These are phyloP conservation scores for Pelargonium fulgidum DNA, from an alignment of 441 rosid species.

Conservation along the genomic window DNA sequence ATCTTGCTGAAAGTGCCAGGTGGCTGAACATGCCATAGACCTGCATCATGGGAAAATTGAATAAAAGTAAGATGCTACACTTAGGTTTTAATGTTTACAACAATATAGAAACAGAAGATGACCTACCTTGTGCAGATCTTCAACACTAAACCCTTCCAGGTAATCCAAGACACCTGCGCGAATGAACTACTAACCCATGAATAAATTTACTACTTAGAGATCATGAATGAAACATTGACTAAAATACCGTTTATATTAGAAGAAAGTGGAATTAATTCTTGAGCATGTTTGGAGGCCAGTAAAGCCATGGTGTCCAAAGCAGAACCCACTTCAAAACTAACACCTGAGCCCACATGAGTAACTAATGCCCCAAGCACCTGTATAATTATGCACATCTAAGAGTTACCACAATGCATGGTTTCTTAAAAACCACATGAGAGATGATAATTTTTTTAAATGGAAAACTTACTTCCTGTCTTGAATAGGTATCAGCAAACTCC, in stretches of 20 bases:
- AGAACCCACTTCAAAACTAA: constrained; percentile 63
- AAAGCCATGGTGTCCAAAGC: constrained; percentile 60
- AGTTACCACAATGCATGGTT: constrained; percentile 2
- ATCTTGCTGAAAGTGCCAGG: constrained; percentile 48
- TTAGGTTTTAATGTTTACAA: constrained; percentile 22
- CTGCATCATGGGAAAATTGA: constrained; percentile 28
- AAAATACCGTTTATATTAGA: constrained; percentile 66
- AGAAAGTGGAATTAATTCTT: constrained; percentile 62
- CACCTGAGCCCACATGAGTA: constrained; percentile 78
- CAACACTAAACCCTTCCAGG: constrained; percentile 70
- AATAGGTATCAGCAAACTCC: constrained; percentile 53
- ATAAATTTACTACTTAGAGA: constrained; percentile 12
- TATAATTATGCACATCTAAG: constrained; percentile 15
- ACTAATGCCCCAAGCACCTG: constrained; percentile 80
- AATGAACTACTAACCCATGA: constrained; percentile 15
- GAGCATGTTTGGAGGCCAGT: constrained; percentile 50
- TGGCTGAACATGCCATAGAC: constrained; percentile 76
- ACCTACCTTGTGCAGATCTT: constrained; percentile 64
- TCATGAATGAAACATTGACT: constrained; percentile 7
- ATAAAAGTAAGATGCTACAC: constrained; percentile 18
- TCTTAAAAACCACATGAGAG: constrained; percentile 10
- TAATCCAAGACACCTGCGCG: constrained; percentile 77
- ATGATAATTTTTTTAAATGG: neutral
- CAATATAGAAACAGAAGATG: constrained; percentile 14
- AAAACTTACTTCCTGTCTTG: constrained; percentile 67